These are phyloP conservation scores for Madurella mycetomatis DNA, from an alignment of 2,329 filamentous ascomycete species.

Conservation along the genomic window DNA sequence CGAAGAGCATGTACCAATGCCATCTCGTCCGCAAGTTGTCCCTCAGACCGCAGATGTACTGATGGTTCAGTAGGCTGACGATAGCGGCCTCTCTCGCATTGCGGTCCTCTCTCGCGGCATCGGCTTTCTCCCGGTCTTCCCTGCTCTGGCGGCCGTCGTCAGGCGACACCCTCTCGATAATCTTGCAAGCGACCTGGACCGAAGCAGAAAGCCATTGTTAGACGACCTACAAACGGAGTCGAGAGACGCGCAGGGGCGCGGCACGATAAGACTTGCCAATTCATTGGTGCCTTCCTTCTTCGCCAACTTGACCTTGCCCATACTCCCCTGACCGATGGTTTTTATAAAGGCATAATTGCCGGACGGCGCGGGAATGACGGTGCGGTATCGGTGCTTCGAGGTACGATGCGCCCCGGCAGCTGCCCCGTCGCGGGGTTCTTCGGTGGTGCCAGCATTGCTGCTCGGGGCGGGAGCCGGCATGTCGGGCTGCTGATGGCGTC, in stretches of 20 bases:
- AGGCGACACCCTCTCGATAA: slow-evolving; percentile 83
- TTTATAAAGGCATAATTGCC: slow-evolving; percentile 95
- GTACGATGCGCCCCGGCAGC: slow-evolving; percentile 38
- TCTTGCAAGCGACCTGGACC: slow-evolving; percentile 85
- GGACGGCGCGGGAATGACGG: slow-evolving; percentile 82
- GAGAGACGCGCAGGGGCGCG: not conserved
- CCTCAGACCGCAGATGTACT: slow-evolving; percentile 91
- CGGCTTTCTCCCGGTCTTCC: slow-evolving; percentile 79
- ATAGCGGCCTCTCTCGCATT: slow-evolving; percentile 95
- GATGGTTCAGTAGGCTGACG: slow-evolving; percentile 88
- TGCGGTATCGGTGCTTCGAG: slow-evolving; percentile 58
- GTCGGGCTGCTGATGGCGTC: slow-evolving; percentile 33
- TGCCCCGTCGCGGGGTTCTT: slow-evolving; percentile 45
- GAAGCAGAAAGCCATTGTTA: not conserved
- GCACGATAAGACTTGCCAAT: slow-evolving; percentile 58
- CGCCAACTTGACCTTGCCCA: slow-evolving; percentile 98
- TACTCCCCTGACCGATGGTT: slow-evolving; percentile 94
- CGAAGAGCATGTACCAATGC: slow-evolving; percentile 99
- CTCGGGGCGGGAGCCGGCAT: slow-evolving; percentile 53
- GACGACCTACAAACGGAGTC: slow-evolving; percentile 20
- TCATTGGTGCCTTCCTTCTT: slow-evolving; percentile 86
- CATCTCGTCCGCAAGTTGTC: slow-evolving; percentile 95
- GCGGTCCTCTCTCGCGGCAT: slow-evolving; percentile 93
- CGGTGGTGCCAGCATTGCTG: slow-evolving; percentile 50
- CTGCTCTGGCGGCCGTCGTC: slow-evolving; percentile 73